Percentiles rank a stretch among this genome's conserved stretches.
Conservation (phyloP, 2,329 filamentous ascomycete genomes). For the Trichoderma sp. region DNA sequence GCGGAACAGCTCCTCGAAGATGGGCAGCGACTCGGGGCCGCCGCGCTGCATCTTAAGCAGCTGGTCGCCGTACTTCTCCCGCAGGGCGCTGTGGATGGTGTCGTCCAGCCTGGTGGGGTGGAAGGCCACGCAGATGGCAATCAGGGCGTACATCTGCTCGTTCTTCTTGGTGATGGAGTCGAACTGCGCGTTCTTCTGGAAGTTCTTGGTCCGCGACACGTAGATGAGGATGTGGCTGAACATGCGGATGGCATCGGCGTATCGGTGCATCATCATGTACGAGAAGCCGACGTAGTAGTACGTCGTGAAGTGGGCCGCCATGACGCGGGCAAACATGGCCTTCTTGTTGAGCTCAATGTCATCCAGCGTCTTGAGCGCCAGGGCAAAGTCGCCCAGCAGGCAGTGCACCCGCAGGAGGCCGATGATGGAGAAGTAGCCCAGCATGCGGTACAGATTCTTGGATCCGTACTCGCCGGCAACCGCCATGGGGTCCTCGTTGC, state of each 20-base stretch:
- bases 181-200: constrained; percentile 98
- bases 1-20: constrained; percentile 98
- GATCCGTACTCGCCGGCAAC: constrained; percentile 95
- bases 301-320: constrained; percentile 99
- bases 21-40: constrained; percentile 89
- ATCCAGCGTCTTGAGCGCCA: constrained; percentile 97
- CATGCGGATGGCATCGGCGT: constrained; percentile 98
- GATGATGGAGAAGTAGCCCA: constrained; percentile 99
- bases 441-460: constrained; percentile 94
- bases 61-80: constrained; percentile 99
- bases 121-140: constrained; percentile 98
- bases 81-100: constrained; percentile 95
- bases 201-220: constrained; percentile 98
- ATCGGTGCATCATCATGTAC: constrained; percentile 99
- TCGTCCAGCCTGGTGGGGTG: constrained; percentile 96
- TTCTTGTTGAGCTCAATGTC: constrained; percentile 99
- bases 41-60: constrained; percentile 95
- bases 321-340: constrained; percentile 98
- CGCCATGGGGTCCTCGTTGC: constrained; percentile 82
- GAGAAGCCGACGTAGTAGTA: constrained; percentile 99
- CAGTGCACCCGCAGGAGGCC: constrained; percentile 95
- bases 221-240: constrained; percentile 99
- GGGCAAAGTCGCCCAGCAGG: constrained; percentile 94
- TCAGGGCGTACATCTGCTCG: constrained; percentile 99
- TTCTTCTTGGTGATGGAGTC: constrained; percentile 99